Evolutionary conservation across 2,329 filamentous ascomycete genomes (phyloP), one percentile per base, ranked within the genome.

Genomic region (Exophiala spinifera): DNA sequence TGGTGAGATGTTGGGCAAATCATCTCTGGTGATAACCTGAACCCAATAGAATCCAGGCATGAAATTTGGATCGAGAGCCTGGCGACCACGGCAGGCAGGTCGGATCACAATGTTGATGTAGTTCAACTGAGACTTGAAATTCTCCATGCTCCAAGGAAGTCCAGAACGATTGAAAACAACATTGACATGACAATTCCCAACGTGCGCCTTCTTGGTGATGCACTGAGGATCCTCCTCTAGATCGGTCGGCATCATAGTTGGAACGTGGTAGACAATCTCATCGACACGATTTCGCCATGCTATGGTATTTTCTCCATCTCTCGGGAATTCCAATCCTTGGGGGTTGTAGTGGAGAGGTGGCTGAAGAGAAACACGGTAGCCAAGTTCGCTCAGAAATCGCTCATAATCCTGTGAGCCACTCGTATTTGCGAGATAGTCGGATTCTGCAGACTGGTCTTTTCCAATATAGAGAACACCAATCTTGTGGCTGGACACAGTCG

Each of bases 91-190:
- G 49, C 67, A 65, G 65, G 90, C 91, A 58, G 94, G 94, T 1
- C 89, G 89, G 66, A 99, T 92, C 64, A 97, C 87, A 65, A 99
- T 97, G 69, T 96, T 91, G 67, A 99, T 91, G 67, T 89, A 96
- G 68, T 96, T 97, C 77, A 99, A 96, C 53, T 92, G 88, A 0
- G 91, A 95, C 0, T 90, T 90, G 64, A 99, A 95, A 0, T 89
- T 96, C 68, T 96, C 84, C 68, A 96, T 95, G 50, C 82, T 81
- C 74, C 96, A 97, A 0, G 88, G 87, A 45, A 86, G 71, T n/a
- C 94, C 92, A 1, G 91, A 96, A 66, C 95, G 90, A 69, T 99
- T 99, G 79, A 95, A 99, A 54, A 99, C 87, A 63, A 99, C 95
- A 68, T 96, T 97, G 67, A 99, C 94, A 69, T 89, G 95, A 70